Percentiles rank a stretch among this genome's conserved stretches.
Evolutionary conservation across 768 basidiomycete genomes (phyloP).

Genomic region (Pleurotus sapidus): DNA sequence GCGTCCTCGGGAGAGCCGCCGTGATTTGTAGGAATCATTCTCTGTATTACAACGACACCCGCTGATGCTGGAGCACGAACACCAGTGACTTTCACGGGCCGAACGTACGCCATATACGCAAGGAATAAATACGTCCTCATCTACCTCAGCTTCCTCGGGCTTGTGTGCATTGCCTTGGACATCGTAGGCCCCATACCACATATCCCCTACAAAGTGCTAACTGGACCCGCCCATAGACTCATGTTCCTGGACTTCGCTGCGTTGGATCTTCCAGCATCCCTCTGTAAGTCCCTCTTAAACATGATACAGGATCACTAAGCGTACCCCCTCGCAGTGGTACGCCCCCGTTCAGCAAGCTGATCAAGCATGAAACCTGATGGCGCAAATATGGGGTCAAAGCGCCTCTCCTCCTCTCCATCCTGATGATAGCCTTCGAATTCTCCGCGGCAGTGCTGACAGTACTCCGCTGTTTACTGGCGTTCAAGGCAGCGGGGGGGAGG

Average conservation of each 20-base stretch:
- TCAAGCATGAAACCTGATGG: neutral
- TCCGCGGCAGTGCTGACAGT: slow-evolving; percentile 21
- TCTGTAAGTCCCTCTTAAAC: slow-evolving; percentile 14
- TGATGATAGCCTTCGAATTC: slow-evolving; percentile 24
- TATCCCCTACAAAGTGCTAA: neutral
- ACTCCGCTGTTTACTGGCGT: slow-evolving; percentile 18
- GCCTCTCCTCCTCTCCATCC: slow-evolving; percentile 20
- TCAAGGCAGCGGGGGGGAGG: slow-evolving; percentile 15
- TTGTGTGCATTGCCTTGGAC: slow-evolving; percentile 19
- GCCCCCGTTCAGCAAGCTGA: neutral
- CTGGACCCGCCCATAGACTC: slow-evolving; percentile 12
- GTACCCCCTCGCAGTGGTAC: neutral
- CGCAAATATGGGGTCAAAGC: slow-evolving; percentile 11
- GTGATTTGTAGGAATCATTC: slow-evolving; percentile 18
- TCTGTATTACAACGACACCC: neutral
- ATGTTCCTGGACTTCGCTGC: slow-evolving; percentile 20
- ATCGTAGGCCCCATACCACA: slow-evolving; percentile 13
- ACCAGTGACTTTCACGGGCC: slow-evolving; percentile 7
- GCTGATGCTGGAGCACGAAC: neutral
- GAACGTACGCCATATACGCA: slow-evolving; percentile 24
- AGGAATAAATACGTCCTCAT: slow-evolving; percentile 15
- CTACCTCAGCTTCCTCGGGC: slow-evolving; percentile 20
- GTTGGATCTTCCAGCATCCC: slow-evolving; percentile 16
- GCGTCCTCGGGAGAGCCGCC: slow-evolving; percentile 26
- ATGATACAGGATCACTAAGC: neutral